A percentile compares a stretch with the other conserved stretches of the same genome.
Evolutionary conservation across 192 early-diverging fungal genomes (phyloP).

Genomic region (Chytriomyces sp.): DNA sequence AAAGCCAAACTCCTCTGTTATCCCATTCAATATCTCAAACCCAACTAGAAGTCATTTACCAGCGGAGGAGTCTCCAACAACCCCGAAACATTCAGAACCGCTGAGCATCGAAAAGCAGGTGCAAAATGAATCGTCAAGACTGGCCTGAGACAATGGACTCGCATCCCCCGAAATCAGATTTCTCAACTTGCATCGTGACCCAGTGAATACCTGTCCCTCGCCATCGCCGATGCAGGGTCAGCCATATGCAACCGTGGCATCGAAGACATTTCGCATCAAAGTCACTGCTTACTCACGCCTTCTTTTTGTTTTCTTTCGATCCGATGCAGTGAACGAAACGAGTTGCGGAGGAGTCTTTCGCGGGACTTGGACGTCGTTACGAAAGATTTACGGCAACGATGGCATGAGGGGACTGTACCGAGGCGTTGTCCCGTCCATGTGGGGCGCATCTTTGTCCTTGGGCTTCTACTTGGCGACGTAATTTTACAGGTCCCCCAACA

Average conservation of each 20-base stretch:
- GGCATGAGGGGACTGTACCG: slow-evolving; percentile 79
- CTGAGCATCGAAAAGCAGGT: too few relatives aligned
- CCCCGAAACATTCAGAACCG: too few relatives aligned
- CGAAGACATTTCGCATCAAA: too few relatives aligned
- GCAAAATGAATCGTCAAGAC: background rate
- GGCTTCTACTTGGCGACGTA: slow-evolving; percentile 96
- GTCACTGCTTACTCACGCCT: too few relatives aligned
- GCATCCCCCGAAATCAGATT: background rate
- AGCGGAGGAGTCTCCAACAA: background rate
- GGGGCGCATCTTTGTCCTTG: slow-evolving; percentile 89
- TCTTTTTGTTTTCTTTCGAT: too few relatives aligned
- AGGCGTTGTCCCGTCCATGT: slow-evolving; percentile 84
- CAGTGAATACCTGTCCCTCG: background rate
- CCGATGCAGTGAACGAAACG: slow-evolving; percentile 33
- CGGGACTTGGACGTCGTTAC: slow-evolving; percentile 51
- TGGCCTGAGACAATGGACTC: background rate
- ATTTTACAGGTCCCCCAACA: slow-evolving; percentile 6
- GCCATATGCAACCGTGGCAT: too few relatives aligned
- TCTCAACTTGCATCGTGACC: background rate
- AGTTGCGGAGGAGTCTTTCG: slow-evolving; percentile 49
- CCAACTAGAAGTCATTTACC: background rate
- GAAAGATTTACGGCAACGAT: slow-evolving; percentile 38
- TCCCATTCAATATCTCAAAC: background rate
- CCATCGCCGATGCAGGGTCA: background rate
- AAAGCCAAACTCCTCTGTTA: background rate